These are phyloP conservation scores for Dalbergia oliveri DNA, from an alignment of 306 rosid genomes.

Conservation along the genomic window DNA sequence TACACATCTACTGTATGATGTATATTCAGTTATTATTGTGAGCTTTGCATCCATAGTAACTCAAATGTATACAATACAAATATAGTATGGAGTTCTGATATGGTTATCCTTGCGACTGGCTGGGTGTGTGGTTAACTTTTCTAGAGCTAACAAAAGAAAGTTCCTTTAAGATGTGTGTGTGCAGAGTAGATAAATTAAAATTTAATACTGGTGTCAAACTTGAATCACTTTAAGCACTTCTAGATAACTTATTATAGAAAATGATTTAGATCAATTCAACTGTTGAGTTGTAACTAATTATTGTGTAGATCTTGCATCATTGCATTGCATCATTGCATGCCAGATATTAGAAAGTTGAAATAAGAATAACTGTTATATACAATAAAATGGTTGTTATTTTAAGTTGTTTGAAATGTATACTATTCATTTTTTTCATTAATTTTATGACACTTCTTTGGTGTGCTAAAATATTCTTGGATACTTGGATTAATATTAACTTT, in stretches of 20 bases:
- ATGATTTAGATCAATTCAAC: slow-evolving; percentile 20
- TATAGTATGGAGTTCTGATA: not conserved
- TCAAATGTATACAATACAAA: slow-evolving; percentile 1
- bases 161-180: slow-evolving; percentile 3
- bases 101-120: slow-evolving; percentile 18
- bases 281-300: not conserved
- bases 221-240: not conserved
- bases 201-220: not conserved
- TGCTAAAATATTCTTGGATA: not conserved
- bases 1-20: not conserved
- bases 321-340: no score
- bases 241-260: slow-evolving; percentile 2
- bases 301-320: slow-evolving; percentile 9
- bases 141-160: not conserved
- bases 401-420: slow-evolving; percentile 7
- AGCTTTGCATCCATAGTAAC: not conserved
- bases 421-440: not conserved
- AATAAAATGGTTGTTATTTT: slow-evolving; percentile 1
- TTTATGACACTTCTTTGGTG: not conserved
- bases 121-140: slow-evolving; percentile 13
- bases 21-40: slow-evolving; percentile 5
- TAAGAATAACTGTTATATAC: not conserved
- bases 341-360: slow-evolving; percentile 6
- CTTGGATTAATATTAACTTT: not conserved
- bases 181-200: not conserved